Evolutionary conservation across 83 land plant genomes (phyloP).

Genomic region (Thuja plicata): DNA sequence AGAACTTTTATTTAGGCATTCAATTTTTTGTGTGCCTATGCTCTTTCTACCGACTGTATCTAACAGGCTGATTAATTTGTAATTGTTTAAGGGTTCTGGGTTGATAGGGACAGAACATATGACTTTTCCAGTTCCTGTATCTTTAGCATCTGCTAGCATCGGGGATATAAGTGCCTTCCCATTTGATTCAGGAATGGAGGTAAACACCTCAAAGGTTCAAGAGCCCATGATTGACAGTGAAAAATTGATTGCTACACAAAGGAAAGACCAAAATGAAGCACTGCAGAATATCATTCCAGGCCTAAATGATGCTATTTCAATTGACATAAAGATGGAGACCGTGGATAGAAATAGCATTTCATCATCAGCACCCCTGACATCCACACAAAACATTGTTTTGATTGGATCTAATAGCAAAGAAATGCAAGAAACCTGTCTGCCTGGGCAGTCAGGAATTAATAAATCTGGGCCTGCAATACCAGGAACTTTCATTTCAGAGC

Average conservation of each 20-base stretch:
- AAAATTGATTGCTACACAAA: background rate
- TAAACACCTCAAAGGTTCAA: background rate
- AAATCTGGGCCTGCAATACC: conserved; percentile 24
- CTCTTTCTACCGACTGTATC: background rate
- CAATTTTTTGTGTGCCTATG: background rate
- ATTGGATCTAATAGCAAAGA: conserved; percentile 12
- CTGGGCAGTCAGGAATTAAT: conserved; percentile 32
- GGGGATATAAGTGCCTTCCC: background rate
- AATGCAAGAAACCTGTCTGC: conserved; percentile 19
- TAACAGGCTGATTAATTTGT: background rate
- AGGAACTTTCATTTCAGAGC: conserved; percentile 27
- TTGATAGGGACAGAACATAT: background rate
- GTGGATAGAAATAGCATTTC: background rate
- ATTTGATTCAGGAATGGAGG: background rate
- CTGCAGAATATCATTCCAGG: conserved; percentile 11
- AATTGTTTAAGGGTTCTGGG: background rate
- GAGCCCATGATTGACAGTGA: background rate
- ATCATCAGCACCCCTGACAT: background rate
- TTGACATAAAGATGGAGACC: background rate
- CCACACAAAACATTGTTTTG: background rate
- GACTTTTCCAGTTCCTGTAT: background rate
- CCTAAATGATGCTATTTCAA: background rate
- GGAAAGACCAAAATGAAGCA: background rate
- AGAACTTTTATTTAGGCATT: background rate
- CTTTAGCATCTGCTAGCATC: background rate